phyloP scores from a whole-genome alignment of 495 filamentous ascomycete genomes.

The Hypoxylon fragiforme region DNA sequence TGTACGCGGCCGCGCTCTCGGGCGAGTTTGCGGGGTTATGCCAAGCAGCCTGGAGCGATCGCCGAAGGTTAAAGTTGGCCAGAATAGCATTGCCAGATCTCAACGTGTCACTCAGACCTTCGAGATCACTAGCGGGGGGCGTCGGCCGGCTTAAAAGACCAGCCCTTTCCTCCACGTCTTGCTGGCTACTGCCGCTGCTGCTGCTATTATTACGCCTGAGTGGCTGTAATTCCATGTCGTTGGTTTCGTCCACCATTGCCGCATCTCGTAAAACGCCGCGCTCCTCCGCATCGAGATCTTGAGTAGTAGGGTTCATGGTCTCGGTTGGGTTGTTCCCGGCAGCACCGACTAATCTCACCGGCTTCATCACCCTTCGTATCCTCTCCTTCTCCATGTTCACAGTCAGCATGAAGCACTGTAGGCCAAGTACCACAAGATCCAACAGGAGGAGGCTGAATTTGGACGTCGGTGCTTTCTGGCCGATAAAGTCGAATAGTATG shows the following conservation, averaged over 20 bases:
- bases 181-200: constrained; percentile 30
- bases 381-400: constrained; percentile 71
- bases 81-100: constrained; percentile 71
- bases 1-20: constrained; percentile 52
- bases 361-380: constrained; percentile 47
- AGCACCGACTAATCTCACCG: constrained; percentile 28
- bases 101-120: constrained; percentile 60
- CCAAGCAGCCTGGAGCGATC: constrained; percentile 66
- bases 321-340: constrained; percentile 23
- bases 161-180: constrained; percentile 49
- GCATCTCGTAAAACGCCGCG: constrained; percentile 65
- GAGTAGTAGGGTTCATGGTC: constrained; percentile 38
- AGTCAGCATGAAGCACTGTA: constrained; percentile 76
- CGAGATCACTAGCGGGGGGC: constrained; percentile 37
- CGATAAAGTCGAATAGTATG: constrained; percentile 83
- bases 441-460: constrained; percentile 64
- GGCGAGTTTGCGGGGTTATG: constrained; percentile 48
- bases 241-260: constrained; percentile 41
- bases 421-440: constrained; percentile 64
- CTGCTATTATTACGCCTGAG: constrained; percentile 30
- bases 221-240: constrained; percentile 57
- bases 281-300: constrained; percentile 83
- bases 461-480: constrained; percentile 74
- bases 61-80: constrained; percentile 68
- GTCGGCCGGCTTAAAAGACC: constrained; percentile 49